Evolutionary conservation across 257 asterid species (phyloP).

Genomic region (Nicotiana benthamiana): DNA sequence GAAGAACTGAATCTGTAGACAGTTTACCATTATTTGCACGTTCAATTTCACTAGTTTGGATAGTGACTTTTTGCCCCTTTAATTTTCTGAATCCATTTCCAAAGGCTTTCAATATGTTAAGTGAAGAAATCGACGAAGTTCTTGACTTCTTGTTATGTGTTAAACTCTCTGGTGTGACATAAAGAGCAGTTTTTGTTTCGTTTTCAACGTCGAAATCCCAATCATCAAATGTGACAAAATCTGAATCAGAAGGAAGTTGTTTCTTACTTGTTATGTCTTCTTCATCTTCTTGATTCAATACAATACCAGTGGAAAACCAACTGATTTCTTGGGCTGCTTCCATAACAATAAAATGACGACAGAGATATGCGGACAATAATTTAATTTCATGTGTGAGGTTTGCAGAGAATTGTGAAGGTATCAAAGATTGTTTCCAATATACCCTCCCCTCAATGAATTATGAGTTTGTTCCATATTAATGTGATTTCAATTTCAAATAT

Average conservation of each 20-base stretch:
- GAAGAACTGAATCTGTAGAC: constrained; percentile 28
- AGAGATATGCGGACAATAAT: too few relatives aligned
- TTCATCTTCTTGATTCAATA: background rate
- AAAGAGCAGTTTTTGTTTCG: background rate
- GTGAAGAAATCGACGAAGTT: constrained; percentile 11
- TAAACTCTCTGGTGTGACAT: background rate
- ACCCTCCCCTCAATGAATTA: too few relatives aligned
- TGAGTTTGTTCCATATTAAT: background rate
- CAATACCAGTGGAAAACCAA: background rate
- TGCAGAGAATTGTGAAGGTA: too few relatives aligned
- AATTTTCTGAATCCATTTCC: constrained; percentile 38
- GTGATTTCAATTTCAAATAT: background rate
- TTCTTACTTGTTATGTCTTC: background rate
- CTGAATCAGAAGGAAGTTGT: background rate
- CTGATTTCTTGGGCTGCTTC: background rate
- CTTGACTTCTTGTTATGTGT: background rate
- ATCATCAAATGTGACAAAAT: constrained; percentile 12
- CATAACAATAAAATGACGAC: too few relatives aligned
- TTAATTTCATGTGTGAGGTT: too few relatives aligned
- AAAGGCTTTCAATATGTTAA: constrained; percentile 38
- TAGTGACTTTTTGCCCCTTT: constrained; percentile 6
- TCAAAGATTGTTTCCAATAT: too few relatives aligned
- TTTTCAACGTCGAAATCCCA: constrained; percentile 12
- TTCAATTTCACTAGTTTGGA: background rate
- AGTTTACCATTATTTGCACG: background rate